These are phyloP conservation scores for Penicillium arizonense DNA, from an alignment of 495 filamentous ascomycete species.

Conservation along the genomic window DNA sequence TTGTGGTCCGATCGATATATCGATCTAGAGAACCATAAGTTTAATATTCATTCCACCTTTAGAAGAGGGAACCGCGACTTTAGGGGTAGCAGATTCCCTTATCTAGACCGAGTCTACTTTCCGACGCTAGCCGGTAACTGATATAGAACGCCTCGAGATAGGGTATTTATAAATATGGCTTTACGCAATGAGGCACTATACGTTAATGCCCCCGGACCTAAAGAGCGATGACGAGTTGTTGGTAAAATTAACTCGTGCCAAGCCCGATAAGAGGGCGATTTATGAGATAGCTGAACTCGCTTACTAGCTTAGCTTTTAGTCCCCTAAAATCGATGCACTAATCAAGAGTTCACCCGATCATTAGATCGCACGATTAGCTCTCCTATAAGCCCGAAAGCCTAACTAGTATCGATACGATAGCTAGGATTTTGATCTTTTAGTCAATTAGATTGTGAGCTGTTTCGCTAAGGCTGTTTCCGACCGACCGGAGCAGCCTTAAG, in stretches of 20 bases:
- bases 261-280: conserved; percentile 25
- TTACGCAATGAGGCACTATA: conserved; percentile 28
- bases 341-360: conserved; percentile 25
- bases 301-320: conserved; percentile 26
- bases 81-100: conserved; percentile 3
- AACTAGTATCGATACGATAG: conserved; percentile 25
- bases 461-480: conserved; percentile 15
- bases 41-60: conserved; percentile 4
- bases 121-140: not conserved
- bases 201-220: conserved; percentile 19
- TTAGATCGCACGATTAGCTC: conserved; percentile 26
- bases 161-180: conserved; percentile 27
- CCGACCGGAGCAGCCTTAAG: conserved; percentile 2
- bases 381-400: conserved; percentile 32
- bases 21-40: conserved; percentile 14
- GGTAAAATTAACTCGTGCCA: conserved; percentile 16
- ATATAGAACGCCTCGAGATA: conserved; percentile 11
- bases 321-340: conserved; percentile 19
- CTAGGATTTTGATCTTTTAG: conserved; percentile 14
- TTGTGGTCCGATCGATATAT: no score
- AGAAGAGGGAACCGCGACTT: conserved; percentile 1
- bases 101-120: conserved; percentile 29
- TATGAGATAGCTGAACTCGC: conserved; percentile 29
- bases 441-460: conserved; percentile 20
- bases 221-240: no score